These are phyloP conservation scores for Glarea lozoyensis DNA, from an alignment of 495 filamentous ascomycete genomes.

Conservation along the genomic window DNA sequence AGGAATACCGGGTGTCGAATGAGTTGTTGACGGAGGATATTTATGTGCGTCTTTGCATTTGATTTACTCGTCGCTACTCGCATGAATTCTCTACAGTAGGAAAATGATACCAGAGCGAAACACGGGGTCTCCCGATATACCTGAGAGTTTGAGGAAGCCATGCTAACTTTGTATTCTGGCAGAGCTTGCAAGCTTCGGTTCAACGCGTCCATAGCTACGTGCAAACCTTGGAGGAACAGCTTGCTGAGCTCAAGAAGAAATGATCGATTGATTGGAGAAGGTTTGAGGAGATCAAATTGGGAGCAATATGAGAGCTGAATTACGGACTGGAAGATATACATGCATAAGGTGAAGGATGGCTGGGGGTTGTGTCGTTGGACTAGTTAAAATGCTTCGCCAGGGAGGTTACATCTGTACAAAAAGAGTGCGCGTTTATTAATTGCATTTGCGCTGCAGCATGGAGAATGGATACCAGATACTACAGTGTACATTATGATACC, in stretches of 20 bases:
- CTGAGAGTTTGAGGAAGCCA: not conserved
- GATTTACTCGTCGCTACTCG: constrained; percentile 10
- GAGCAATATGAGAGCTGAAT: too few species aligned
- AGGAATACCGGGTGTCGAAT: constrained; percentile 90
- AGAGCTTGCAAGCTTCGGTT: constrained; percentile 85
- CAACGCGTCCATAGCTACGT: constrained; percentile 80
- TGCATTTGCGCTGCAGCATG: constrained; percentile 7
- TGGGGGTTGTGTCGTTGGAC: too few species aligned
- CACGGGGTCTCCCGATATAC: too few species aligned
- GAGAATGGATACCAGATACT: constrained; percentile 2
- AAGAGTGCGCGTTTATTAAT: not conserved
- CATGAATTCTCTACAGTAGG: constrained; percentile 15
- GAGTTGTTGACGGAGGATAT: constrained; percentile 94
- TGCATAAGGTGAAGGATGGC: too few species aligned
- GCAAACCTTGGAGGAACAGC: constrained; percentile 68
- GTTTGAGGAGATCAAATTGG: too few species aligned
- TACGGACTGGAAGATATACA: too few species aligned
- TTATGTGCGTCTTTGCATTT: constrained; percentile 55
- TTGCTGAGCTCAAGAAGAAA: constrained; percentile 57
- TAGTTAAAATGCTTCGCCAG: too few species aligned
- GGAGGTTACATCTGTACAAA: constrained; percentile 9
- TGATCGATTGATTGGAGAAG: constrained; percentile 1
- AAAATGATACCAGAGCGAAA: too few species aligned
- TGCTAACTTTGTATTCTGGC: constrained; percentile 15
- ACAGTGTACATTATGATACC: too few species aligned